phyloP scores from a whole-genome alignment of 1,284 basidiomycete genomes.

The Agaricales sp. region DNA sequence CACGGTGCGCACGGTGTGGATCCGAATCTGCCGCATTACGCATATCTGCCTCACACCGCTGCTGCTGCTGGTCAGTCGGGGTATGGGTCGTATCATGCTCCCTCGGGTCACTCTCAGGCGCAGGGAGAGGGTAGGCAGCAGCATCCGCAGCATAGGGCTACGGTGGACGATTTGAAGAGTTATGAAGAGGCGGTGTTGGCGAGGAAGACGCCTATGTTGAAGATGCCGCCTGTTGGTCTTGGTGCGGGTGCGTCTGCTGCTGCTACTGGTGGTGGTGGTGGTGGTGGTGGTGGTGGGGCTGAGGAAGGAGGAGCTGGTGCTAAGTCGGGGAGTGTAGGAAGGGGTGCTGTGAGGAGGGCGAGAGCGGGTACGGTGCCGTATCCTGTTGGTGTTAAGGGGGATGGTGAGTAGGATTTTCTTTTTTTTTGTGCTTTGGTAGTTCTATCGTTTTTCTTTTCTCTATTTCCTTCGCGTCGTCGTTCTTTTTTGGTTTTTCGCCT shows the following conservation, averaged over 20 bases:
- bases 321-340: not conserved
- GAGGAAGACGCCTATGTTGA: constrained; percentile 41
- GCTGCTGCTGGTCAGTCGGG: constrained; percentile 6
- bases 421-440: no score
- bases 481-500: no score
- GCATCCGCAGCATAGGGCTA: constrained; percentile 20
- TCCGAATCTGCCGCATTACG: not conserved
- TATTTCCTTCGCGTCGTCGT: no score
- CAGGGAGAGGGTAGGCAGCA: constrained; percentile 4
- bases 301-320: not conserved
- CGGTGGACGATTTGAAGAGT: constrained; percentile 50
- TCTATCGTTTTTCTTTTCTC: no score
- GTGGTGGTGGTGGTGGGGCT: not conserved
- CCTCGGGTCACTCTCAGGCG: not conserved
- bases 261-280: not conserved
- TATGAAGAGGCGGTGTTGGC: constrained; percentile 71
- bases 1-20: not conserved
- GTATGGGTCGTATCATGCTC: constrained; percentile 2
- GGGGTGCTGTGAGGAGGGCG: no score
- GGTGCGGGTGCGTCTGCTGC: no score
- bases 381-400: no score
- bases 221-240: no score
- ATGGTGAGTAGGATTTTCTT: not conserved
- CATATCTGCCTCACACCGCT: not conserved
- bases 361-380: no score